Evolutionary conservation across 2,329 filamentous ascomycete species (phyloP).

Genomic region (Colletotrichum agaves): DNA sequence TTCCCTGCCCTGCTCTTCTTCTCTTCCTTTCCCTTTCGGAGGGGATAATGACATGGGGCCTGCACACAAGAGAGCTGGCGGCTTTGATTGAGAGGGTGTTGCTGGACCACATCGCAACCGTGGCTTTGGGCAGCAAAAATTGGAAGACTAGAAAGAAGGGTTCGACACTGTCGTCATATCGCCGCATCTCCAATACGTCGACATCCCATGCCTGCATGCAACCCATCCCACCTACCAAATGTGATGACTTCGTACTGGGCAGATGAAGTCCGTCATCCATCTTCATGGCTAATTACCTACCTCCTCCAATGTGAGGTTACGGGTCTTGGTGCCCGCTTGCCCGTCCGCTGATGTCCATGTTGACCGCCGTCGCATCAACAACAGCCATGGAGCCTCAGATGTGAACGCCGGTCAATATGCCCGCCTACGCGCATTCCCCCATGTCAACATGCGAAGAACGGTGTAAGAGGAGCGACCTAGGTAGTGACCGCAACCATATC

Average conservation of each 20-base stretch:
- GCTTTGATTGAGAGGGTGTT: conserved; percentile 31
- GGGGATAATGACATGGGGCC: conserved; percentile 28
- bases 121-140: conserved; percentile 33
- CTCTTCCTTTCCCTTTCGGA: conserved; percentile 5
- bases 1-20: conserved; percentile 2
- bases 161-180: conserved; percentile 36
- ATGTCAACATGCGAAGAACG: neutral
- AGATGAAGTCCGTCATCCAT: neutral
- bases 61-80: conserved; percentile 29
- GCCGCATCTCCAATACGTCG: conserved; percentile 24
- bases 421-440: neutral
- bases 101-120: conserved; percentile 33
- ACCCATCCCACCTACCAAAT: conserved; percentile 13
- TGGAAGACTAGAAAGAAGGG: conserved; percentile 17
- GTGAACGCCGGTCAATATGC: neutral
- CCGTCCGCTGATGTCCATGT: neutral
- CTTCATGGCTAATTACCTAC: neutral
- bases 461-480: neutral
- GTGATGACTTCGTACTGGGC: neutral
- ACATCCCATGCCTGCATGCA: conserved; percentile 21
- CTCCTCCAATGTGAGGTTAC: neutral
- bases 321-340: neutral
- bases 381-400: conserved; percentile 23
- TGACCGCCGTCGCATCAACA: conserved; percentile 8
- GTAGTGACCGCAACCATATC: neutral